Percentiles rank a stretch among this genome's conserved stretches.
These are phyloP conservation scores for Ilyonectria mors-panacis DNA, from an alignment of 2,329 filamentous ascomycete species.

Conservation along the genomic window DNA sequence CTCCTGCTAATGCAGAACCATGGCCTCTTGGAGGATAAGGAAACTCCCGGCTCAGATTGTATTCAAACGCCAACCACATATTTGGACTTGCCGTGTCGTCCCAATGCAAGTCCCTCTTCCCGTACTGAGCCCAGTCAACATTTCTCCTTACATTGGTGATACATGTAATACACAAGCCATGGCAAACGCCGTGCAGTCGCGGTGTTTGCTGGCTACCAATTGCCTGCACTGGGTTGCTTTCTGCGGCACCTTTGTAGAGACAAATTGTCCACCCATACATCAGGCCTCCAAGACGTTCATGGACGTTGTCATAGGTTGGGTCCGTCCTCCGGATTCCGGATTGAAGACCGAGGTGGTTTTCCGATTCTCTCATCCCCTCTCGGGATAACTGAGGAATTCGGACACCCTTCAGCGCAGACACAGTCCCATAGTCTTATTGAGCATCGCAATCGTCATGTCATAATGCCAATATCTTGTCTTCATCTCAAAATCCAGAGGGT, in stretches of 20 bases:
- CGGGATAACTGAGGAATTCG: background rate
- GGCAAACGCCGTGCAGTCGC: too few species aligned
- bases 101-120: background rate
- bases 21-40: constrained; percentile 6
- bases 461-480: constrained; percentile 70
- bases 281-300: background rate
- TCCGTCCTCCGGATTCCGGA: background rate
- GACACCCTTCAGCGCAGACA: constrained; percentile 67
- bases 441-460: constrained; percentile 78
- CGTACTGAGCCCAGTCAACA: background rate
- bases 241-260: background rate
- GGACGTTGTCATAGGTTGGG: background rate
- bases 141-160: constrained; percentile 15
- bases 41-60: constrained; percentile 35
- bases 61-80: constrained; percentile 27
- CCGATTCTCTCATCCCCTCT: background rate
- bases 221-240: background rate
- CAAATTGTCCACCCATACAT: background rate
- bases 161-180: constrained; percentile 28
- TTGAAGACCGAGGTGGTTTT: background rate
- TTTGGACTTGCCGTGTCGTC: background rate
- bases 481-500: constrained; percentile 38
- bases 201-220: background rate
- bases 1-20: constrained; percentile 28
- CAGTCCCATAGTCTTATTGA: constrained; percentile 81